Percentiles rank a stretch among this genome's conserved stretches.
Conservation (phyloP, 805 yeast genomes). For the Ogataea nakhonphanomensis region DNA sequence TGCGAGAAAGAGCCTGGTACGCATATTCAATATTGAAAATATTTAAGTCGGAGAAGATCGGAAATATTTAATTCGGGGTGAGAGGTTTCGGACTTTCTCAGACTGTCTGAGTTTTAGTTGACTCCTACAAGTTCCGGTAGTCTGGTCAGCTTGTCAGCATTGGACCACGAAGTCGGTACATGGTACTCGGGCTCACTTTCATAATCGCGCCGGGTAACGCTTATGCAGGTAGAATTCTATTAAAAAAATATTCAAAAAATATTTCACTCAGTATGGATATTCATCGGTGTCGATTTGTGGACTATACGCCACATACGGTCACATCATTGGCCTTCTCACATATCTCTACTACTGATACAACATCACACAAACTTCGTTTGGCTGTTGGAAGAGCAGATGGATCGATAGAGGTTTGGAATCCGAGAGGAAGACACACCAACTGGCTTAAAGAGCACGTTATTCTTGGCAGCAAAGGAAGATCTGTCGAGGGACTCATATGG, state of each 20-base stretch:
- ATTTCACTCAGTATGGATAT: slow-evolving; percentile 50
- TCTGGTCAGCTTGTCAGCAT: no score
- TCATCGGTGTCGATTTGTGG: slow-evolving; percentile 91
- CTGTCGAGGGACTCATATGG: slow-evolving; percentile 92
- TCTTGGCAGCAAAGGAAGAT: slow-evolving; percentile 76
- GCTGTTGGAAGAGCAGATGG: slow-evolving; percentile 96
- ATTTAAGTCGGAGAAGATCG: slow-evolving; percentile 6
- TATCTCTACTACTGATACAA: slow-evolving; percentile 40
- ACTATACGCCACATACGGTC: slow-evolving; percentile 78
- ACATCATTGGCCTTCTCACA: slow-evolving; percentile 80
- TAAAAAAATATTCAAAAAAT: slow-evolving; percentile 1
- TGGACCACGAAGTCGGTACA: no score
- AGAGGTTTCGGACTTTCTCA: no score
- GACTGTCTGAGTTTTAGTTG: no score
- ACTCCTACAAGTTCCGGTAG: no score
- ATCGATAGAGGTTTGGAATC: slow-evolving; percentile 94
- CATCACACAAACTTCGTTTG: slow-evolving; percentile 60
- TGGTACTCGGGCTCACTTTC: no score
- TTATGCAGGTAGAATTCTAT: not conserved
- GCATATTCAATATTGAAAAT: slow-evolving; percentile 3
- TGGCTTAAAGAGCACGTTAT: slow-evolving; percentile 79
- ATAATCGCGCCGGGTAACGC: slow-evolving; percentile 3
- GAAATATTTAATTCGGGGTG: not conserved
- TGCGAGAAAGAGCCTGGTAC: not conserved
- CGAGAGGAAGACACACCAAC: slow-evolving; percentile 47